phyloP scores from a whole-genome alignment of 768 basidiomycete species.

The Mycena indigotica region DNA sequence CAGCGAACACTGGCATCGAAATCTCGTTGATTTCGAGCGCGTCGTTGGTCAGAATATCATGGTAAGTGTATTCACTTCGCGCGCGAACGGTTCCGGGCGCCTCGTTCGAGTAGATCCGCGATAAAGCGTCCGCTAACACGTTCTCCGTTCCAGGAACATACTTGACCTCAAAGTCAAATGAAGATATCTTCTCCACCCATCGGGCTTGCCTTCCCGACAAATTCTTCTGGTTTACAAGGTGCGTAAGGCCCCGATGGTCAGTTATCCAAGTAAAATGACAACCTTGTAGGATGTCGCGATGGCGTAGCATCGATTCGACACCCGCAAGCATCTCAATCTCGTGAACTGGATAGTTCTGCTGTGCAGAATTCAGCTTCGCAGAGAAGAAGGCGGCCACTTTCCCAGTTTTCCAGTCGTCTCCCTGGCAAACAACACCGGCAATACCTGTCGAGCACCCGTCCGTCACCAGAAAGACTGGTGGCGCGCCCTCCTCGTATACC shows the following conservation, averaged over 20 bases:
- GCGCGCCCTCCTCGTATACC: not conserved
- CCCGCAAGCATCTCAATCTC: conserved; percentile 30
- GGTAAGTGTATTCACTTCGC: conserved; percentile 15
- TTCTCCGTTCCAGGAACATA: not conserved
- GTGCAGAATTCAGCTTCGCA: not conserved
- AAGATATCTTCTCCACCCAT: not conserved
- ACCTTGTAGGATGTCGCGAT: conserved; percentile 25
- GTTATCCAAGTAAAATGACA: conserved; percentile 24
- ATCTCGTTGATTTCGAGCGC: not conserved
- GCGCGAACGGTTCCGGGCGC: conserved; percentile 14
- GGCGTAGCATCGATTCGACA: conserved; percentile 28
- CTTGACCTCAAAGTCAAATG: too few relatives aligned
- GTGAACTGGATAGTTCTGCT: conserved; percentile 31
- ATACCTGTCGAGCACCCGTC: not conserved
- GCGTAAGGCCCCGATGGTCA: conserved; percentile 25
- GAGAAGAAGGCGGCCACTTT: too few relatives aligned
- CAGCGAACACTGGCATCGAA: not conserved
- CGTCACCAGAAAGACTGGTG: not conserved
- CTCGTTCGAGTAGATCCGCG: not conserved
- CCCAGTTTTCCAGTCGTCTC: not conserved
- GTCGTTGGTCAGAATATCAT: conserved; percentile 4
- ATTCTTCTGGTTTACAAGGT: too few relatives aligned
- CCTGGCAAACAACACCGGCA: not conserved
- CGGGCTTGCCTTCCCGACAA: not conserved
- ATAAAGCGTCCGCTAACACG: not conserved